Evolutionary conservation across 2,329 filamentous ascomycete genomes (phyloP), one percentile per base, ranked within the genome.

Genomic region (Trichoderma polysporum): DNA sequence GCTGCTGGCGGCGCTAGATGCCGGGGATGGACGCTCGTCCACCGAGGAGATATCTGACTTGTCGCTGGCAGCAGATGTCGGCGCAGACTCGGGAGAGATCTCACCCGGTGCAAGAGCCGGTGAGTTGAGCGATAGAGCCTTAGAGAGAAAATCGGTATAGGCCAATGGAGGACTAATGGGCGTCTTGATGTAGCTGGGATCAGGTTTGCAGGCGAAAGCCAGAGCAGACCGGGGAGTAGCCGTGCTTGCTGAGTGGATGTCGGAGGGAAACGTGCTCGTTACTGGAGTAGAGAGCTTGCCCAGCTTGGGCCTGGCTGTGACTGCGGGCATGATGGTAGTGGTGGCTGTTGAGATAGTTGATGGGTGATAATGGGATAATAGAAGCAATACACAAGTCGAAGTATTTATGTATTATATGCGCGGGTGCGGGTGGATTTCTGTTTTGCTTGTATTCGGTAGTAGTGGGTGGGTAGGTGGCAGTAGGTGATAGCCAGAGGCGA

Each of bases 81-180:
- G 84, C 37, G 76, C 77, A 22, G 77, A 80, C 41, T 83, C 82
- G 68, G 82, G 83, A 59, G 83, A 82, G 59, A 77, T 83, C 70
- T 83, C 82, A 66, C 80, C 82, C 19, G 82, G 81, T 72, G 83
- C 82, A 59, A 82, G 80, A 47, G 89, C 85, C 9, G 91, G 91
- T 70, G 90, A 93, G 75, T 89, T 87, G 67, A 93, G 83, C 19
- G 90, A 90, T 80, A 96, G 88, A 68, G 90, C 89, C 80, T 93
- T 94, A 60, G 77, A 75, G 70, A 98, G 88, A 76, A 97, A 98
- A 75, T 98, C 93, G 71, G 92, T 90, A 77, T 98, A 98, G 67
- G 94, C 94, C 25, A 87, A 84, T 3, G 94, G 94, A 61, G 94
- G 94, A 60, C 91, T 96, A 77, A 98, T 97, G 57, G 94, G 94